phyloP scores from a whole-genome alignment of 345 rosid genomes.

The Boechera stricta region DNA sequence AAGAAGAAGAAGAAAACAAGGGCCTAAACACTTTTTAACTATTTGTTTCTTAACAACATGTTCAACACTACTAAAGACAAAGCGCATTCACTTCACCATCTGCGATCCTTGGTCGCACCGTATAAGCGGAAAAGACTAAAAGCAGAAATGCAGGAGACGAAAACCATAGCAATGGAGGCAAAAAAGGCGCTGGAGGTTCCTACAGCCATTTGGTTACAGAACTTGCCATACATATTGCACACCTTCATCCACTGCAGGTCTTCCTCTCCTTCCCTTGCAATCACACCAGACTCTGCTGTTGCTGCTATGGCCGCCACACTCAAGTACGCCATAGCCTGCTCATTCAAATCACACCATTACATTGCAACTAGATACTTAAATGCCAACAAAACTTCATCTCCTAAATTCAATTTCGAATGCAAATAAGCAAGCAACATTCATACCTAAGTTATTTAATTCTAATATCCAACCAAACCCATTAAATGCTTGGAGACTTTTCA shows the following conservation, averaged over 20 bases:
- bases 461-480: constrained; percentile 31
- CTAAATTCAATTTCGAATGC: constrained; percentile 19
- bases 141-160: constrained; percentile 69
- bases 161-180: constrained; percentile 61
- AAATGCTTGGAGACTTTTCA: constrained; percentile 32
- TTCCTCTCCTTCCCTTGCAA: constrained; percentile 73
- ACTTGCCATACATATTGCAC: constrained; percentile 79
- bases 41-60: constrained; percentile 17
- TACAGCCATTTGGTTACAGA: constrained; percentile 72
- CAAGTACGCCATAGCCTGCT: constrained; percentile 81
- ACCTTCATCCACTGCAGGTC: constrained; percentile 89
- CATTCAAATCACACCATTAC: constrained; percentile 11
- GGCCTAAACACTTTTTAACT: constrained; percentile 10
- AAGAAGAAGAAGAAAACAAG: constrained; percentile 12
- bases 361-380: not conserved
- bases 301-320: constrained; percentile 78
- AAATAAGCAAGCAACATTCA: constrained; percentile 24
- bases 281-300: constrained; percentile 66
- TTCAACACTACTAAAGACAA: not conserved
- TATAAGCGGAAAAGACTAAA: constrained; percentile 86
- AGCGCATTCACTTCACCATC: constrained; percentile 18
- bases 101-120: constrained; percentile 48
- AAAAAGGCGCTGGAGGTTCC: constrained; percentile 63
- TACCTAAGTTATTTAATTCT: constrained; percentile 27
- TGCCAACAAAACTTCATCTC: constrained; percentile 12